Base-by-base conservation (phyloP, 2,329 filamentous ascomycete genomes). In the Cryphonectria nitschkei region DNA sequence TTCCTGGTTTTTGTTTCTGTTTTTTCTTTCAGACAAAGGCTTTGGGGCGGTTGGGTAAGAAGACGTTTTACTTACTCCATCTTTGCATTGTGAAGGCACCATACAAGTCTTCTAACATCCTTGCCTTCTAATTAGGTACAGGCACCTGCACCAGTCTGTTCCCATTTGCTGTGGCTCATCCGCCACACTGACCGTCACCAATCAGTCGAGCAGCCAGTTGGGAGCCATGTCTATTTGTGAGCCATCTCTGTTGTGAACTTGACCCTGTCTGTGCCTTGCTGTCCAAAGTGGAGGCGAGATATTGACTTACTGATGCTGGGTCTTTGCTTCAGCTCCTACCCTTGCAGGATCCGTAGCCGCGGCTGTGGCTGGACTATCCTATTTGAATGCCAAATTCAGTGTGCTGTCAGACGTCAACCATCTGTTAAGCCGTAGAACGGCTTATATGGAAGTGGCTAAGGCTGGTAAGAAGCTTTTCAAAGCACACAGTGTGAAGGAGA, bases 331-430 rank as follows among this genome's bases (percentile, higher is more conserved):
- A 65, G 68, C 65, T 13, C 26, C 71, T 39, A 50, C 69, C 39
- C 62, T 68, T 6, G 39, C 61, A 46, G 71, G 66, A 19, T 37
- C 70, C 29, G 62, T 69, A 34, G 66, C 58, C 11, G 67, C 69
- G 56, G 67, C 67, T 37, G 50, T 80, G 13, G 80, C 81, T 5
- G 79, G 78, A 61, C 75, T 82, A 37, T 85, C 87, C 56, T 93
- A 93, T 75, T 81, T 92, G 61, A 88, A 94, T 76, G 92, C 89
- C 68, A 93, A 92, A 81, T 90, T 87, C 75, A 88, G 92, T 77
- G 77, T 94, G 65, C 78, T 80, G 58, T 88, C 92, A 76, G 92
- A 95, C 77, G 73, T 91, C 22, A 75, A 77, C 0, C 75, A 76
- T 8, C 78, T 92, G n/a, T 77, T 81, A 16, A 79, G 80, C 14